These are phyloP conservation scores for Fonsecaea pugnacius DNA, from an alignment of 2,329 filamentous ascomycete species.

Conservation along the genomic window DNA sequence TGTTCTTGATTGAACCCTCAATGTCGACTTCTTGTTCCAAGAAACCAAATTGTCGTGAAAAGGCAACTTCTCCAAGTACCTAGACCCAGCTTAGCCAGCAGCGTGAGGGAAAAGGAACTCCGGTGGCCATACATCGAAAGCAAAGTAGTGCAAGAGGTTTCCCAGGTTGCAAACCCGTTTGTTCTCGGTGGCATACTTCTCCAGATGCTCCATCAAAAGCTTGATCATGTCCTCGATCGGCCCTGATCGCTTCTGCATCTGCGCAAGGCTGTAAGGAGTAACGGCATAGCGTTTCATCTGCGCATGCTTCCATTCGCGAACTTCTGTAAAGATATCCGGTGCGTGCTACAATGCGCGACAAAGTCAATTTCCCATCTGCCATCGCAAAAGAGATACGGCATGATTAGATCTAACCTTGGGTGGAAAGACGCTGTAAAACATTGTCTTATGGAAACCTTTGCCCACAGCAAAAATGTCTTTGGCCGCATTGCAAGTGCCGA, in stretches of 20 bases:
- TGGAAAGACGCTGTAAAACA: slow-evolving; percentile 60
- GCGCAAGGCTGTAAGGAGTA: slow-evolving; percentile 38
- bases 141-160: slow-evolving; percentile 43
- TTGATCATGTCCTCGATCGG: slow-evolving; percentile 48
- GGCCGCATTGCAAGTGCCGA: slow-evolving; percentile 53
- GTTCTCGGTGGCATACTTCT: slow-evolving; percentile 44
- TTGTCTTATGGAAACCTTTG: slow-evolving; percentile 58
- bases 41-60: slow-evolving; percentile 56
- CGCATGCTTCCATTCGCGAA: slow-evolving; percentile 58
- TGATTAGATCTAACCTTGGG: slow-evolving; percentile 53
- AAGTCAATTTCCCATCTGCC: not conserved
- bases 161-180: slow-evolving; percentile 53
- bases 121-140: slow-evolving; percentile 48
- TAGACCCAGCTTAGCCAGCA: slow-evolving; percentile 15
- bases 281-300: slow-evolving; percentile 56
- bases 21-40: slow-evolving; percentile 56
- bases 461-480: slow-evolving; percentile 55
- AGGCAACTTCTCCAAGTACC: slow-evolving; percentile 45
- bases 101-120: not conserved
- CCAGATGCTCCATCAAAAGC: slow-evolving; percentile 51
- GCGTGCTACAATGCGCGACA: slow-evolving; percentile 53
- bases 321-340: slow-evolving; percentile 63
- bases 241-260: slow-evolving; percentile 37
- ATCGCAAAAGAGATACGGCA: not conserved
- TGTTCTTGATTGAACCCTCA: slow-evolving; percentile 58